Percentiles rank a stretch among this genome's conserved stretches.
phyloP scores from a whole-genome alignment of 108 stramenopile species.

The Tribonema minus region DNA sequence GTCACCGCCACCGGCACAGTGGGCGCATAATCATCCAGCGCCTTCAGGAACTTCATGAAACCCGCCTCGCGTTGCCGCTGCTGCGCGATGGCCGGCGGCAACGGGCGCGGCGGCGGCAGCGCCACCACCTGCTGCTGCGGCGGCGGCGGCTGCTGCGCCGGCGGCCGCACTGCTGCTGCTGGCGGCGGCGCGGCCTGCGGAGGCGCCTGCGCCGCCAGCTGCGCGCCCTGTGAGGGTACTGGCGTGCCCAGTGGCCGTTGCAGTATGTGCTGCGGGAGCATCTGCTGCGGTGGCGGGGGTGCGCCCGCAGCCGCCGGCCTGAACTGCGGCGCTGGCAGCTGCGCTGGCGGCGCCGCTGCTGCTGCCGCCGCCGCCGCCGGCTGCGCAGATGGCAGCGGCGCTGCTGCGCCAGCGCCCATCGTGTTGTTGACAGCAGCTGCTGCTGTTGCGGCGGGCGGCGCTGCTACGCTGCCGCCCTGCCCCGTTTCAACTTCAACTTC shows the following conservation, averaged over 20 bases:
- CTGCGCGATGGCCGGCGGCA: background rate
- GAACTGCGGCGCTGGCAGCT: too few species aligned
- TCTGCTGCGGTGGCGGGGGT: background rate
- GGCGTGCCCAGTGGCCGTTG: too few species aligned
- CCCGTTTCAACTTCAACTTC: too few species aligned
- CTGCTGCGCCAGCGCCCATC: background rate
- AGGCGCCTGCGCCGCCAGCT: background rate
- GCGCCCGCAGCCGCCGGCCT: too few species aligned
- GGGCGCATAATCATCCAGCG: background rate
- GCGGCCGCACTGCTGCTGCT: background rate
- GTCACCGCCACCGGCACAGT: background rate
- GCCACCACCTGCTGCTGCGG: background rate
- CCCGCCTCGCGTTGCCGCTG: background rate
- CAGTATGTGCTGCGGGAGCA: background rate
- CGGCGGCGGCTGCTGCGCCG: background rate
- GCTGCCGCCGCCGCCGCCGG: background rate
- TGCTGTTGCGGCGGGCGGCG: too few species aligned
- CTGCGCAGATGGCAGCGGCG: background rate
- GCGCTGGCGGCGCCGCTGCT: too few species aligned
- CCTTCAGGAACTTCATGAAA: background rate
- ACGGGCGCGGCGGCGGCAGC: background rate
- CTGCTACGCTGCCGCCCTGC: too few species aligned
- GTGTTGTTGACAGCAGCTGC: background rate
- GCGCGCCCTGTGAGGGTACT: background rate
- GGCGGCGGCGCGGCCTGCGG: background rate